These are phyloP conservation scores for Malassezia furfur DNA, from an alignment of 1,284 basidiomycete species.

Conservation along the genomic window DNA sequence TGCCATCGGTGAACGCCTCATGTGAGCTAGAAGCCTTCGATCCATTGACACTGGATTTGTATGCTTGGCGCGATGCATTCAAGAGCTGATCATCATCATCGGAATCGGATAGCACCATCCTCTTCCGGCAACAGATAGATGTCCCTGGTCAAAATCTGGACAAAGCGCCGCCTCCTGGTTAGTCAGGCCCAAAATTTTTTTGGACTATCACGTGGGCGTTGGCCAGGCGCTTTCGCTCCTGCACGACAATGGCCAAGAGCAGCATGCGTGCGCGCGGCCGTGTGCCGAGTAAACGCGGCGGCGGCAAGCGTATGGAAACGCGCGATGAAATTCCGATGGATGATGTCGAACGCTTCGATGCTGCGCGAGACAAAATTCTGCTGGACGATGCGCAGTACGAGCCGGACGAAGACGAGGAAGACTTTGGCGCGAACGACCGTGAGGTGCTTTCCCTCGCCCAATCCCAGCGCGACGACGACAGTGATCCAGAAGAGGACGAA, in stretches of 20 bases:
- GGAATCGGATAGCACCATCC: background rate
- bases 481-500: conserved; percentile 21
- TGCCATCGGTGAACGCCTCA: conserved; percentile 8
- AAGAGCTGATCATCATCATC: conserved; percentile 13
- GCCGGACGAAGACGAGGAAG: conserved; percentile 28
- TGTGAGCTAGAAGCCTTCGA: background rate
- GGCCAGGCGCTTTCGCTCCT: background rate
- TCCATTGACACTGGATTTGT: background rate
- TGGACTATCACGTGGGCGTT: conserved; percentile 10
- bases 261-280: background rate
- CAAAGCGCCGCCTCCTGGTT: background rate
- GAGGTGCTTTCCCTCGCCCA: conserved; percentile 46
- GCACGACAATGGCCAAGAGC: conserved; percentile 1
- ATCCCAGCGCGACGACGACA: conserved; percentile 49
- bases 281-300: background rate
- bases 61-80: conserved; percentile 9
- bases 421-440: conserved; percentile 29
- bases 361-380: conserved; percentile 63
- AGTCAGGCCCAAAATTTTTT: conserved; percentile 1
- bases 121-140: background rate
- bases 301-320: background rate
- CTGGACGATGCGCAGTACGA: conserved; percentile 50
- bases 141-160: background rate
- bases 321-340: conserved; percentile 30
- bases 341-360: conserved; percentile 36